Evolutionary conservation across 2,329 filamentous ascomycete species (phyloP).

Genomic region (Fusarium verticillioides): DNA sequence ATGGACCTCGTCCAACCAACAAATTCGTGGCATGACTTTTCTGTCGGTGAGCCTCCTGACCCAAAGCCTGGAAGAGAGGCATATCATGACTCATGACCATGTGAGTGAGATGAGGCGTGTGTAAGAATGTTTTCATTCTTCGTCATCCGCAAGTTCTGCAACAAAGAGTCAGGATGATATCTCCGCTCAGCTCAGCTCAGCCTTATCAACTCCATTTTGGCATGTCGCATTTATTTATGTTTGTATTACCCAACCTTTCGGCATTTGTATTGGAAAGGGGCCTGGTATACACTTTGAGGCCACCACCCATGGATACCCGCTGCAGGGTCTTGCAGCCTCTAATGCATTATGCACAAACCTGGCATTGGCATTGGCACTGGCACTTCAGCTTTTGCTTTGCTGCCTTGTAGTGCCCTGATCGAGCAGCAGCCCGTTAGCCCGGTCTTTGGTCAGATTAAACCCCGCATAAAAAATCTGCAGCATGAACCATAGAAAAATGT

Average conservation of each 20-base stretch:
- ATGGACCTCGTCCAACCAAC: background rate
- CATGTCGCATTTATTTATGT: background rate
- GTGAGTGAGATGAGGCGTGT: background rate
- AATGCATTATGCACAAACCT: conserved; percentile 8
- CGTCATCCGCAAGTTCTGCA: background rate
- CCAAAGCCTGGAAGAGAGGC: background rate
- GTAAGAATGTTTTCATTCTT: background rate
- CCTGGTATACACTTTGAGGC: background rate
- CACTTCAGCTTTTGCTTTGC: background rate
- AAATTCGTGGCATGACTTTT: background rate
- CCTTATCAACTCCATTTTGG: background rate
- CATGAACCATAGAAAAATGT: conserved; percentile 1
- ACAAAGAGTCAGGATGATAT: background rate
- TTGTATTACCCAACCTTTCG: background rate
- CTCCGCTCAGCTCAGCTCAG: background rate
- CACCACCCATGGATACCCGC: background rate
- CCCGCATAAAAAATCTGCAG: conserved; percentile 4
- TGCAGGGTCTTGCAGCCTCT: conserved; percentile 18
- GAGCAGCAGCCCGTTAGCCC: background rate
- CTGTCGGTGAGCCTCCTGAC: background rate
- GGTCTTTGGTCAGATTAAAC: background rate
- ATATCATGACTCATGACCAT: conserved; percentile 1
- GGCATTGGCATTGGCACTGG: background rate
- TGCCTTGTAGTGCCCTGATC: conserved; percentile 10
- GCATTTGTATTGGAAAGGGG: background rate